Evolutionary conservation across 129 eudicot genomes (phyloP).

Genomic region (Lactuca saligna): DNA sequence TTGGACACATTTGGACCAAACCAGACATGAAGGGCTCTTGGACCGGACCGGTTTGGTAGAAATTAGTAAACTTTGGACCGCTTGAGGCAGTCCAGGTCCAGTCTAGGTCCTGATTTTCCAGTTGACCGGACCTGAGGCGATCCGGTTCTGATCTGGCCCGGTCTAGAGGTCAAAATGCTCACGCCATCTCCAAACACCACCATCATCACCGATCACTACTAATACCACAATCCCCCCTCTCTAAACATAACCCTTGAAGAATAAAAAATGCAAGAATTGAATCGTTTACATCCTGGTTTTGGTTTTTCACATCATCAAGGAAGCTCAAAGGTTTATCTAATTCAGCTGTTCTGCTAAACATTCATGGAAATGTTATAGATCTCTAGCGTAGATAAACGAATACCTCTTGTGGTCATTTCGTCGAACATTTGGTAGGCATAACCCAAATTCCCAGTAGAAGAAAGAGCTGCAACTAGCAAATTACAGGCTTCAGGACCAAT

Average conservation of each 20-base stretch:
- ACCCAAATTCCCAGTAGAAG: slow-evolving; percentile 42
- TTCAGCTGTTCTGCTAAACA: slow-evolving; percentile 41
- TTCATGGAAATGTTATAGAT: slow-evolving; percentile 72
- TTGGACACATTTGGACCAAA: too few relatives aligned
- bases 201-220: too few relatives aligned
- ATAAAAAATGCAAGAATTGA: slow-evolving; percentile 61
- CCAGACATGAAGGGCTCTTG: too few relatives aligned
- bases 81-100: too few relatives aligned
- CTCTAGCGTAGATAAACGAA: slow-evolving; percentile 64
- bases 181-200: too few relatives aligned
- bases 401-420: slow-evolving; percentile 60
- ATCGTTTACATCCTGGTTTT: slow-evolving; percentile 46
- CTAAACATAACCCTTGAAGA: slow-evolving; percentile 68
- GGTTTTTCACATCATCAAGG: slow-evolving; percentile 48
- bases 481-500: slow-evolving; percentile 52
- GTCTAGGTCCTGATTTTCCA: too few relatives aligned
- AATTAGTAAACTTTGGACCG: too few relatives aligned
- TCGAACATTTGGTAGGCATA: slow-evolving; percentile 61
- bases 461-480: slow-evolving; percentile 52
- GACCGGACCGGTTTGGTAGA: too few relatives aligned
- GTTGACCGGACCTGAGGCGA: too few relatives aligned
- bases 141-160: too few relatives aligned
- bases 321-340: slow-evolving; percentile 41
- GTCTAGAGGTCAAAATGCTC: too few relatives aligned
- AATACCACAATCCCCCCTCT: slow-evolving; percentile 21